These are phyloP conservation scores for Coemansia sp. DNA, from an alignment of 192 early-diverging fungal genomes.

Conservation along the genomic window DNA sequence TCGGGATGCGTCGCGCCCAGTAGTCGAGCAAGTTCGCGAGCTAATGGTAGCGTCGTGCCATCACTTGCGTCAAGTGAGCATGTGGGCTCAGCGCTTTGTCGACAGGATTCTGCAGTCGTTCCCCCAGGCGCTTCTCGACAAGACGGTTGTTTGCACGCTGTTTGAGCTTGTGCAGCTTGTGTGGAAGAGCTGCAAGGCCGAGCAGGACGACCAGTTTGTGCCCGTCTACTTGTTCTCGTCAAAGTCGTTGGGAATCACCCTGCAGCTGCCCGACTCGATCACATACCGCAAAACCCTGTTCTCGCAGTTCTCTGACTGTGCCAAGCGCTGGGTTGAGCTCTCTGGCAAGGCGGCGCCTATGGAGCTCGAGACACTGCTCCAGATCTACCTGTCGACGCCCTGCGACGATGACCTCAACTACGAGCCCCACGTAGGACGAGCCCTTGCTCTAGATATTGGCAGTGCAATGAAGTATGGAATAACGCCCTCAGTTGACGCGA, in stretches of 20 bases:
- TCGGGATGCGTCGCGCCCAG: conserved; percentile 10
- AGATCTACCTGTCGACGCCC: conserved; percentile 67
- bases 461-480: conserved; percentile 26
- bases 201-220: conserved; percentile 75
- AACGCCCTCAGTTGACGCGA: conserved; percentile 11
- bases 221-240: conserved; percentile 72
- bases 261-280: conserved; percentile 72
- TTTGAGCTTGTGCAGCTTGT: conserved; percentile 81
- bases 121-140: conserved; percentile 81
- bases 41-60: conserved; percentile 67
- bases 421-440: conserved; percentile 67
- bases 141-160: conserved; percentile 62
- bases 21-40: conserved; percentile 58
- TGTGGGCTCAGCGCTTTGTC: conserved; percentile 62
- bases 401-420: conserved; percentile 58
- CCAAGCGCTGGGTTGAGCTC: conserved; percentile 66
- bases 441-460: conserved; percentile 67
- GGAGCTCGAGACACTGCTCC: conserved; percentile 67
- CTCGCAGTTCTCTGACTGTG: conserved; percentile 58
- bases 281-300: conserved; percentile 69
- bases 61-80: conserved; percentile 68
- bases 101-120: conserved; percentile 61
- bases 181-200: conserved; percentile 76
- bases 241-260: conserved; percentile 58
- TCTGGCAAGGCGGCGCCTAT: conserved; percentile 63